A percentile compares a stretch with the other conserved stretches of the same genome.
phyloP scores from a whole-genome alignment of 176 grass and related monocot species.

The Echinochloa phyllopogon region DNA sequence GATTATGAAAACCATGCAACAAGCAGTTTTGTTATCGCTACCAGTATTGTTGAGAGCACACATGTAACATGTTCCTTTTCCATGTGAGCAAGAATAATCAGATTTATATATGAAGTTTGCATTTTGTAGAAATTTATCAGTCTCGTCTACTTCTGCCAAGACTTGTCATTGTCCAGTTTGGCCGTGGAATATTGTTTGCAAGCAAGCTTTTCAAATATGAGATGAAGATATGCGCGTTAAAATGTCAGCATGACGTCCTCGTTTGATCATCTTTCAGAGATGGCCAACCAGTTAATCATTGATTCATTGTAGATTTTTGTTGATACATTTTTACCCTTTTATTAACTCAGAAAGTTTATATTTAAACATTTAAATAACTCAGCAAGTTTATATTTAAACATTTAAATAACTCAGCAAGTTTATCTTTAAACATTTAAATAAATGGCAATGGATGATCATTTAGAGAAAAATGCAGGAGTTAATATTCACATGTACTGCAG shows the following conservation, averaged over 20 bases:
- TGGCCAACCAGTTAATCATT: not conserved
- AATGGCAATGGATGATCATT: not conserved
- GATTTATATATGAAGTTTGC: constrained; percentile 22
- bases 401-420: not conserved
- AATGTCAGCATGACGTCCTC: constrained; percentile 29
- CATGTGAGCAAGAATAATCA: constrained; percentile 18
- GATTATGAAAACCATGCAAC: constrained; percentile 17
- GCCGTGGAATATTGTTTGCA: not conserved
- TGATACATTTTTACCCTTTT: not conserved
- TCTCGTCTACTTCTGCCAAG: constrained; percentile 4
- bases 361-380: not conserved
- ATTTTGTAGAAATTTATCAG: not conserved
- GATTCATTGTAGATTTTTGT: not conserved
- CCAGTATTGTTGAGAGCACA: constrained; percentile 37
- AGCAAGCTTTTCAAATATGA: not conserved
- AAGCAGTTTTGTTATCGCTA: constrained; percentile 17
- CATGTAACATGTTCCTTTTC: constrained; percentile 32
- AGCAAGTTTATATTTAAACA: not conserved
- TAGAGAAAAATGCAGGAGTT: not conserved
- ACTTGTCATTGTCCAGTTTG: constrained; percentile 17
- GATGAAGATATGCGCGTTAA: not conserved
- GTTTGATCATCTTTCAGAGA: constrained; percentile 8
- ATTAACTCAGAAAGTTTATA: not conserved
- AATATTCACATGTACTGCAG: not conserved
- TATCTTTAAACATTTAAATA: not conserved